Evolutionary conservation across 2,329 filamentous ascomycete species (phyloP), one percentile per base, ranked within the genome.

Genomic region (Cladophialophora carrionii): DNA sequence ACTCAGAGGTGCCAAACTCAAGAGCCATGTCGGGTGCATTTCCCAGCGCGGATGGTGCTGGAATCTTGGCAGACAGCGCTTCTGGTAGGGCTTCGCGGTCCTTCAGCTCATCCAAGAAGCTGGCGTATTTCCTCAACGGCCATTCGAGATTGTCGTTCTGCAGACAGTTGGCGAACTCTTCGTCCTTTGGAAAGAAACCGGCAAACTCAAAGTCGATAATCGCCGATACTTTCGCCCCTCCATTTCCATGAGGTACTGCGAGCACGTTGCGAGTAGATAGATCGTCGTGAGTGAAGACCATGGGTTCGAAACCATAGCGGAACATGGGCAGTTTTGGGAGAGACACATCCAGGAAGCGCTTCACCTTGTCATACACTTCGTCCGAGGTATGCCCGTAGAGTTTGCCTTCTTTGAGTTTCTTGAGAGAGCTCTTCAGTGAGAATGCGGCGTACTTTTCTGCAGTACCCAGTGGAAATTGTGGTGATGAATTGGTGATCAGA

Each of bases 151-250:
- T 64, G 17, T 64, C 51, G 51, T 67, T 67, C 41, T 66, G 65
- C 22, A 71, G 41, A 5, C 49, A 62, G 24, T 66, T 64, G 48
- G 63, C 62, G 46, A 68, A 77, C 53, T 76, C 72, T 65, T 74
- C 74, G 68, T 70, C 72, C 6, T 73, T 54, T 37, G 73, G 72
- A 20, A 70, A 73, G 55, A 70, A 75, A 17, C 73, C 74, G 34
- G 74, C 71, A 57, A 73, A 74, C 57, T 77, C 74, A 68, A 72
- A 75, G 41, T 76, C 73, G 24, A 76, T 70, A 52, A 77, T 73
- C 37, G 68, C 60, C 2, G 72, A 69, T 43, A 74, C 54, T 22
- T 66, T 64, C 9, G 64, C 22, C 20, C 37, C 51, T 20, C 41
- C 57, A 32, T 53, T 20, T n/a, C 32, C 52, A 9, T 70, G 70